Evolutionary conservation across 1,284 basidiomycete genomes (phyloP).

Genomic region (Porodaedalea pini): DNA sequence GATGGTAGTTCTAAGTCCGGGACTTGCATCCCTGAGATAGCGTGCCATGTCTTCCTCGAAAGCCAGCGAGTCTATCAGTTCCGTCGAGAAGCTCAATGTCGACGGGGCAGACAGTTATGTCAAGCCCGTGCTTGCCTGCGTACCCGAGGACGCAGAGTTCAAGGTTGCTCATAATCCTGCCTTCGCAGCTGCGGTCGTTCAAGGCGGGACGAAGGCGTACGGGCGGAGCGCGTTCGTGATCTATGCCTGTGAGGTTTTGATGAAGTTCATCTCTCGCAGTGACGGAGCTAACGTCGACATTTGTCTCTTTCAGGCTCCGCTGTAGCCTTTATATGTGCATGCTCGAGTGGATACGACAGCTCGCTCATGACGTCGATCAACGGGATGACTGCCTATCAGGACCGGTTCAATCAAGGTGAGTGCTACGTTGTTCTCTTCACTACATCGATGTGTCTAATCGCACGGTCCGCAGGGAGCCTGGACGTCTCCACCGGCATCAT

Average conservation of each 20-base stretch:
- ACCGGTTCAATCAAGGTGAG: constrained; percentile 12
- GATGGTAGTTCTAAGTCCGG: too few relatives aligned
- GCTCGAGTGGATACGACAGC: constrained; percentile 21
- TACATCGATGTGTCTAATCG: not conserved
- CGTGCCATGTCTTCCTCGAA: not conserved
- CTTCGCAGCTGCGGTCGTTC: constrained; percentile 17
- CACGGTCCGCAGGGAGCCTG: constrained; percentile 6
- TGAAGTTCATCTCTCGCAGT: too few relatives aligned
- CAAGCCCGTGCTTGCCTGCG: not conserved
- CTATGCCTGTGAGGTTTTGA: constrained; percentile 20
- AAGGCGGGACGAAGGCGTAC: constrained; percentile 19
- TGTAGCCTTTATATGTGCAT: constrained; percentile 19
- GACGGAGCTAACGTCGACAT: not conserved
- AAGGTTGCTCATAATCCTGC: constrained; percentile 13
- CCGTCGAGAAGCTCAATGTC: not conserved
- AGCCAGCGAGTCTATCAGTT: not conserved
- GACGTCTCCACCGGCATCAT: constrained; percentile 23
- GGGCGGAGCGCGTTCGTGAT: constrained; percentile 20
- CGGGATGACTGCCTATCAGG: constrained; percentile 17
- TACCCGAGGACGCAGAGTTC: constrained; percentile 8
- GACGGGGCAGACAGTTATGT: not conserved
- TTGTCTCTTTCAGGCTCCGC: constrained; percentile 9
- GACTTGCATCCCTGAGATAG: too few relatives aligned
- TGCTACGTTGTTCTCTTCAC: not conserved
- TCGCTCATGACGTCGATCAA: constrained; percentile 24